Percentiles rank a stretch among this genome's conserved stretches.
Evolutionary conservation across 139 green algal species (phyloP).

Genomic region (Coelastrella sp.): DNA sequence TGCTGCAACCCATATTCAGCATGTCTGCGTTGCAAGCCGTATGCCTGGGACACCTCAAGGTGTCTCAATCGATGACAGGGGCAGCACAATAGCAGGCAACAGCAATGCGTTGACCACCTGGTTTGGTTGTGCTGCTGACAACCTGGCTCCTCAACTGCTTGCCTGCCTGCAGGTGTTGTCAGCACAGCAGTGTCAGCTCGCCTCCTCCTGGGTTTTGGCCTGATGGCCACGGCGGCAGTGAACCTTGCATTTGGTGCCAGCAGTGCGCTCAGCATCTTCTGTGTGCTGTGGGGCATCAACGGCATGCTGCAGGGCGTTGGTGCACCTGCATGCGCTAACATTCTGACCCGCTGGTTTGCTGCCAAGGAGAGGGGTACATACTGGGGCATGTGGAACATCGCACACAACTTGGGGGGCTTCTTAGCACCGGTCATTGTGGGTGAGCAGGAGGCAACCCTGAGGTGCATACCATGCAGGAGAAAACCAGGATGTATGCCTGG

Average conservation of each 20-base stretch:
- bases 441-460: neutral
- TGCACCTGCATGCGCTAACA: conserved; percentile 81
- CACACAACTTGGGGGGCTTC: conserved; percentile 93
- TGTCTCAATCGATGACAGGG: no score
- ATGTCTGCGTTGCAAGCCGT: no score
- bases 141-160: conserved; percentile 47
- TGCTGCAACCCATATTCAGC: no score
- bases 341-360: conserved; percentile 88
- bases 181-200: conserved; percentile 74
- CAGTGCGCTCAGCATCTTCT: conserved; percentile 77
- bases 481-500: neutral
- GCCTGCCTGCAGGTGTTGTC: conserved; percentile 65
- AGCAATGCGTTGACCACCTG: no score
- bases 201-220: conserved; percentile 81
- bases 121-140: neutral
- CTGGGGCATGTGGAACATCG: conserved; percentile 86
- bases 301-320: conserved; percentile 80
- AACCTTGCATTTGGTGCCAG: conserved; percentile 88
- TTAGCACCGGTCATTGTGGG: conserved; percentile 87
- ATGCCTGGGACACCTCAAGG: no score
- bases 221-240: conserved; percentile 82
- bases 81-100: no score
- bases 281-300: conserved; percentile 81
- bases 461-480: neutral
- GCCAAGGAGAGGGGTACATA: conserved; percentile 80